Evolutionary conservation across 1,284 basidiomycete genomes (phyloP), one percentile per base, ranked within the genome.

Genomic region (Hortiboletus rubellus): DNA sequence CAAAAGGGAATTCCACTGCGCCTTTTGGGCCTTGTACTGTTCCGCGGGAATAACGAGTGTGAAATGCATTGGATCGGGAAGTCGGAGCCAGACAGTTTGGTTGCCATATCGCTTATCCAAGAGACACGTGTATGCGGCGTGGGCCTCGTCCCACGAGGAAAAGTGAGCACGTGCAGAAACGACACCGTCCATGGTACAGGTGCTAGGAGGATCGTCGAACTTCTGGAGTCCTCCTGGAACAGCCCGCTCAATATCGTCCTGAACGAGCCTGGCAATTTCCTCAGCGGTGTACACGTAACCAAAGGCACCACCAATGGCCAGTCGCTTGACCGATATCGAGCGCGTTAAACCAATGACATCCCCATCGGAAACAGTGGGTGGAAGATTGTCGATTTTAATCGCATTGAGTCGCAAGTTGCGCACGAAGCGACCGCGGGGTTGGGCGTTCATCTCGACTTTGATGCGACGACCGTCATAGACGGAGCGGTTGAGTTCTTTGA

Each of bases 11-110:
- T 78, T 71, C 84, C 83, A 85, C 34, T 74, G 71, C 2, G 56
- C 64, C 57, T 71, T 76, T 66, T 85, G 84, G 7, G 81, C 79
- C 33, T 69, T 66, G 66, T 81, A 83, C 59, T 85, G 84, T 33
- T 74, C 73, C 11, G 54, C 47, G 0, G 81, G 73, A 46, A 85
- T 77, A 31, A 66, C 72, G 43, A 81, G 76, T 22, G 22, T 22
- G 22, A 22, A 22, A 22, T 22, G 22, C 22, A 22, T 22, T 22
- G 22, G 22, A 22, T 8, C 69, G 0, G 77, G 79, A 51, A 82
- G 76, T 37, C 69, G 69, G 10, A 76, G 60, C 57, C 72, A 71
- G 51, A 79, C 60, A 22, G 50, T 33, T 11, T 71, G 71, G 41
- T 69, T 69, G 12, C 70, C 68, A 43, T 74, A 71, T 62, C 66